Conservation (phyloP, 2,329 filamentous ascomycete genomes). For the Aspergillus oerlinghausenensis region DNA sequence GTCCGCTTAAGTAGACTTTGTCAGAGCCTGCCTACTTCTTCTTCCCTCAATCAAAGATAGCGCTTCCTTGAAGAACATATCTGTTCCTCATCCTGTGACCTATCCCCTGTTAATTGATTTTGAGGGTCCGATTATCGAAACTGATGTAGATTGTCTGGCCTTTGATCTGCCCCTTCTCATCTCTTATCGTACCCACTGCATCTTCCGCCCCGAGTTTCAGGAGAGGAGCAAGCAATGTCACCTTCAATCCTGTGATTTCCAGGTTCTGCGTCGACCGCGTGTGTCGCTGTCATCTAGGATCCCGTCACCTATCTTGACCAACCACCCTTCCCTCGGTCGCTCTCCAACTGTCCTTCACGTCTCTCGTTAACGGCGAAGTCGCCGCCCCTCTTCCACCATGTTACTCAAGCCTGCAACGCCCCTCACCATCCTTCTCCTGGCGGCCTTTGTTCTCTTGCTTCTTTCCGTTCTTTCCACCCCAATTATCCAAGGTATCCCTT, state of each 20-base stretch:
- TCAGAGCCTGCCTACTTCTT: background rate
- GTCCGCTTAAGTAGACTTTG: background rate
- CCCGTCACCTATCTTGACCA: background rate
- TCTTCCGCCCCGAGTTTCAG: background rate
- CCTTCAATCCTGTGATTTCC: slow-evolving; percentile 8
- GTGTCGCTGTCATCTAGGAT: slow-evolving; percentile 7
- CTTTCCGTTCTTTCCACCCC: slow-evolving; percentile 88
- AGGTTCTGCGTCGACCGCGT: slow-evolving; percentile 1
- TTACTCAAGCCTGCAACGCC: slow-evolving; percentile 93
- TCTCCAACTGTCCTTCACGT: background rate
- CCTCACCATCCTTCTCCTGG: slow-evolving; percentile 76
- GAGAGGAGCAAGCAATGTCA: slow-evolving; percentile 8
- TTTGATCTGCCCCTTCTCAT: background rate
- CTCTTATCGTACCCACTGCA: background rate
- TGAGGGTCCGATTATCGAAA: background rate
- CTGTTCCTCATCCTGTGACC: too few species aligned
- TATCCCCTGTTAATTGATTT: background rate
- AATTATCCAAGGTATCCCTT: slow-evolving; percentile 76
- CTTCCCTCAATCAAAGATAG: background rate
- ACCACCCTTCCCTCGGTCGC: background rate
- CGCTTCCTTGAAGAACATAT: background rate
- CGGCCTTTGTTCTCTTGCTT: slow-evolving; percentile 78
- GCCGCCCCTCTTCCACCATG: slow-evolving; percentile 39
- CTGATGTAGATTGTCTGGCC: background rate
- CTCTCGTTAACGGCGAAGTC: slow-evolving; percentile 6